Evolutionary conservation across 176 grass and related monocot species (phyloP).

Genomic region (Alopecurus myosuroides): DNA sequence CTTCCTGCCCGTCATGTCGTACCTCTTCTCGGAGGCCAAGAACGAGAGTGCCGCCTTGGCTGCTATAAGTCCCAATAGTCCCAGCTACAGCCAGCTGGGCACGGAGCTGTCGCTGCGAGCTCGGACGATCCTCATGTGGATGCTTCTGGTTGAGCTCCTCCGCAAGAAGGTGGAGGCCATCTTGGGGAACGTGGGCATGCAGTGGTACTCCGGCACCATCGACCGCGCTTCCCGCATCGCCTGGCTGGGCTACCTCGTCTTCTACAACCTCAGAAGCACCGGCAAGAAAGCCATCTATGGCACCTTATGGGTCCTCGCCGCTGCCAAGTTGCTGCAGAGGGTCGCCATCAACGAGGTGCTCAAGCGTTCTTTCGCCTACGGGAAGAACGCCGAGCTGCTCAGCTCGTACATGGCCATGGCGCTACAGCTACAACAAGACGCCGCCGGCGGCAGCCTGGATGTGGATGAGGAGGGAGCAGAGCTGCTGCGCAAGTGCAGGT

Average conservation of each 20-base stretch:
- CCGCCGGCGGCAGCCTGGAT: no score
- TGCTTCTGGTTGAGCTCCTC: no score
- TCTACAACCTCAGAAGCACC: not conserved
- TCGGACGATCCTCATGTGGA: constrained; percentile 2
- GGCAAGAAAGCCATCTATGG: not conserved
- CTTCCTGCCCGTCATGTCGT: no score
- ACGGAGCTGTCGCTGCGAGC: not conserved
- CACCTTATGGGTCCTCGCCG: not conserved
- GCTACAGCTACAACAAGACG: no score
- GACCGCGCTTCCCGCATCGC: not conserved
- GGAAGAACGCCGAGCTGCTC: not conserved
- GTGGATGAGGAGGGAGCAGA: no score
- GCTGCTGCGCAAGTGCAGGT: not conserved
- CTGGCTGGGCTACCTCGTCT: not conserved
- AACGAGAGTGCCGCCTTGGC: no score
- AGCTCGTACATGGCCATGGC: not conserved
- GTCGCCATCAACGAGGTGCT: not conserved
- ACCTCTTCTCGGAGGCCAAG: no score
- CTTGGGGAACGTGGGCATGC: not conserved
- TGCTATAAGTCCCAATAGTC: no score
- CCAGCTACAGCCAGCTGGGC: no score
- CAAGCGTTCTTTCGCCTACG: not conserved
- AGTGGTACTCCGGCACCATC: not conserved
- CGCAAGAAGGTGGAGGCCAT: not conserved
- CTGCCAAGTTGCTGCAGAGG: not conserved